Percentiles rank a stretch among this genome's conserved stretches.
These are phyloP conservation scores for Cyberlindnera euphorbiiphila DNA, from an alignment of 805 yeast genomes.

Conservation along the genomic window DNA sequence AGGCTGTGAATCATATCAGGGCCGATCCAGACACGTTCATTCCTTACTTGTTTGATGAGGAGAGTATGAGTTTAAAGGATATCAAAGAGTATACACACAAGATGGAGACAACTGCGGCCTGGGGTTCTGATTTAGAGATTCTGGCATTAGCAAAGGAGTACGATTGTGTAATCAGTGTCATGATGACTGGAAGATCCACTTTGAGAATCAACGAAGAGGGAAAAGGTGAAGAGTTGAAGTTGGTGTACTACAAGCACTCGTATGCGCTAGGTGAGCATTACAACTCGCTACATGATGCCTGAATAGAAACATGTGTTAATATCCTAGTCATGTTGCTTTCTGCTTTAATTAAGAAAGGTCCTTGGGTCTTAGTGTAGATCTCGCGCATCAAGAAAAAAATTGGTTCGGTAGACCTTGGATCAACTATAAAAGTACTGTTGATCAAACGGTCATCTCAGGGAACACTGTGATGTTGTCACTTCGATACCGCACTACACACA, in stretches of 20 bases:
- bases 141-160: constrained; percentile 73
- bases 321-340: too few relatives aligned
- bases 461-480: not conserved
- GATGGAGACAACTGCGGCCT: constrained; percentile 73
- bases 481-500: not conserved
- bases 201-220: constrained; percentile 55
- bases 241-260: constrained; percentile 80
- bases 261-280: constrained; percentile 95
- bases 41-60: constrained; percentile 83
- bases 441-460: not conserved
- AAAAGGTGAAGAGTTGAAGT: constrained; percentile 48
- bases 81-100: constrained; percentile 65
- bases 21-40: constrained; percentile 62
- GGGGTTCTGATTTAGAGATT: constrained; percentile 97
- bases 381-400: not conserved
- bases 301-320: too few relatives aligned
- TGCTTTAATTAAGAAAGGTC: too few relatives aligned
- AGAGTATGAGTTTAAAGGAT: constrained; percentile 58
- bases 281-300: constrained; percentile 62
- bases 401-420: too few relatives aligned
- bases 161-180: constrained; percentile 68
- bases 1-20: constrained; percentile 65
- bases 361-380: too few relatives aligned
- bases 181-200: constrained; percentile 73
- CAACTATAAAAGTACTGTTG: too few relatives aligned